Evolutionary conservation across 257 asterid genomes (phyloP).

Genomic region (Echium plantagineum): DNA sequence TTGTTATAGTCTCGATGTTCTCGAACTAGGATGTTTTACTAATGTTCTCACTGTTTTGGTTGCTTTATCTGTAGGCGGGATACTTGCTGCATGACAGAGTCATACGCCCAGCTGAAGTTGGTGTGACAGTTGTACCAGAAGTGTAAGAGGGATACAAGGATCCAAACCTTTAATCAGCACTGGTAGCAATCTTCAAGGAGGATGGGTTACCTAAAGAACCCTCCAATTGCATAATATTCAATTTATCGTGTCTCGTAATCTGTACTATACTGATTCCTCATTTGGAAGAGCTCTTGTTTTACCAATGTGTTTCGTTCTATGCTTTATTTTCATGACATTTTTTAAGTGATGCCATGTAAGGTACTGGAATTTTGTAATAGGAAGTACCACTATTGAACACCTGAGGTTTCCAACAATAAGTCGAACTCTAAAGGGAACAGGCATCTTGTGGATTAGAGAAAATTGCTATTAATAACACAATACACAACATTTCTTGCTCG

Average conservation of each 20-base stretch:
- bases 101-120: constrained; percentile 88
- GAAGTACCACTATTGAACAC: not conserved
- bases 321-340: no score
- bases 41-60: not conserved
- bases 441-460: no score
- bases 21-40: no score
- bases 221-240: not conserved
- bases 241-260: not conserved
- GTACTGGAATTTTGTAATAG: not conserved
- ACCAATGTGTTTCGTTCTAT: not conserved
- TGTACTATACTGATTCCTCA: not conserved
- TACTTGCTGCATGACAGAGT: constrained; percentile 64
- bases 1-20: no score
- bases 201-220: not conserved
- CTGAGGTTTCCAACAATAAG: no score
- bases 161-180: constrained; percentile 16
- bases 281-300: not conserved
- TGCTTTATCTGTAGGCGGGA: constrained; percentile 40
- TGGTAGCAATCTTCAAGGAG: not conserved
- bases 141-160: constrained; percentile 21
- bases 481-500: no score
- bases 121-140: constrained; percentile 46
- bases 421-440: no score
- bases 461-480: no score
- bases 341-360: no score